Evolutionary conservation across 306 rosid genomes (phyloP).

Genomic region (Casuarina glauca): DNA sequence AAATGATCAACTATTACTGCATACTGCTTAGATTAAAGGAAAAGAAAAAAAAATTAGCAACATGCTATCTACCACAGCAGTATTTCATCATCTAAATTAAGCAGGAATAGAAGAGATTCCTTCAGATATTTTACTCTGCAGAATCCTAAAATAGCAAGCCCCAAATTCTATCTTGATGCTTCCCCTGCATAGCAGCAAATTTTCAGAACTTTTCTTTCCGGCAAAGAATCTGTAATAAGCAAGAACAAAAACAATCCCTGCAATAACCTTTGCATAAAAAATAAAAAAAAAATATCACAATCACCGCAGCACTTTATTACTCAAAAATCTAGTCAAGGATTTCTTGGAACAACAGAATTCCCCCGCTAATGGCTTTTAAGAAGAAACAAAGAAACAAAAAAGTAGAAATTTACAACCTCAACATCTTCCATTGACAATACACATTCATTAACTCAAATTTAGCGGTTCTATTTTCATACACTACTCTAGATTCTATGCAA

Average conservation of each 20-base stretch:
- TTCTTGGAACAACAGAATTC: not conserved
- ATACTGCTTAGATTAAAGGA: not conserved
- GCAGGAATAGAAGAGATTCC: slow-evolving; percentile 36
- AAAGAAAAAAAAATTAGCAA: not conserved
- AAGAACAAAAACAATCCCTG: slow-evolving; percentile 10
- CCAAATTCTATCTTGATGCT: slow-evolving; percentile 42
- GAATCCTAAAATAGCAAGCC: slow-evolving; percentile 32
- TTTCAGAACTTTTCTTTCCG: slow-evolving; percentile 32
- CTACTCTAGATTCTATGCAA: not conserved
- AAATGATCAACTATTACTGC: not conserved
- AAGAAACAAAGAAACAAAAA: not conserved
- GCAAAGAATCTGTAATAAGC: slow-evolving; percentile 27
- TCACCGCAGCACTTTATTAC: not conserved
- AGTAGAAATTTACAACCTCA: slow-evolving; percentile 7
- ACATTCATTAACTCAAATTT: slow-evolving; percentile 14
- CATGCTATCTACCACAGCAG: slow-evolving; percentile 12
- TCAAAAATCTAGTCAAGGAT: not conserved
- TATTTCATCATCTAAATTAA: slow-evolving; percentile 30
- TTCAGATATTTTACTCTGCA: slow-evolving; percentile 32
- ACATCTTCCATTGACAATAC: not conserved
- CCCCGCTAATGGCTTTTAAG: slow-evolving; percentile 1
- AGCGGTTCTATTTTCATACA: not conserved
- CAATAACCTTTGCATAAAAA: slow-evolving; percentile 13
- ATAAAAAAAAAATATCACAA: not conserved
- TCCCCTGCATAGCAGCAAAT: slow-evolving; percentile 40